Evolutionary conservation across 1,284 basidiomycete species (phyloP).

Genomic region (Cryptococcus amylolentus): DNA sequence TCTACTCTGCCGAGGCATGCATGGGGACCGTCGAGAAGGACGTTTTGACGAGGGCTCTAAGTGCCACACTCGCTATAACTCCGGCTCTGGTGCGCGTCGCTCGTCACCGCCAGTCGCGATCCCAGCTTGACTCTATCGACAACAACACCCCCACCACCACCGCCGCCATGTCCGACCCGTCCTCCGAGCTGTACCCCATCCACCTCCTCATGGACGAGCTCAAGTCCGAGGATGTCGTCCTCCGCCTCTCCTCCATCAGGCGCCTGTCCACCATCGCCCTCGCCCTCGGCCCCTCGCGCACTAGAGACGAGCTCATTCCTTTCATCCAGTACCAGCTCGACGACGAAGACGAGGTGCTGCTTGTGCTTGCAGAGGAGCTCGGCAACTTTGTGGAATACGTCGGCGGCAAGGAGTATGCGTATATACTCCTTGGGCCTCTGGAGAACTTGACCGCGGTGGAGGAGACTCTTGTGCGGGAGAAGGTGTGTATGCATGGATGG

Average conservation of each 20-base stretch:
- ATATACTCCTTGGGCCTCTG: slow-evolving; percentile 84
- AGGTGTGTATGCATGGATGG: slow-evolving; percentile 57
- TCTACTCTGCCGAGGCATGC: not conserved
- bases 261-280: slow-evolving; percentile 98
- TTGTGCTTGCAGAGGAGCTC: slow-evolving; percentile 94
- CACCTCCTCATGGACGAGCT: slow-evolving; percentile 63
- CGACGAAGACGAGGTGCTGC: slow-evolving; percentile 97
- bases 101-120: slow-evolving; percentile 16
- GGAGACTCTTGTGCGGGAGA: slow-evolving; percentile 97
- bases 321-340: slow-evolving; percentile 95
- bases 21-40: not conserved
- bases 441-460: slow-evolving; percentile 97
- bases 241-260: slow-evolving; percentile 95
- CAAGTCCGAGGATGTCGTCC: slow-evolving; percentile 85
- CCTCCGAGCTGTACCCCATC: slow-evolving; percentile 37
- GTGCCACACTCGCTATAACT: not conserved
- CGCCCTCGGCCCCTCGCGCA: slow-evolving; percentile 90
- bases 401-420: slow-evolving; percentile 83
- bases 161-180: slow-evolving; percentile 19
- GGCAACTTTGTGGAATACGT: slow-evolving; percentile 92
- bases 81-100: not conserved
- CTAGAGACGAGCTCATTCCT: slow-evolving; percentile 91
- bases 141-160: slow-evolving; percentile 33
- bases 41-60: not conserved
- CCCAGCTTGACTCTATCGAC: slow-evolving; percentile 22